Base-by-base conservation (phyloP, 164 flowering plant genomes). In the Piper betle region DNA sequence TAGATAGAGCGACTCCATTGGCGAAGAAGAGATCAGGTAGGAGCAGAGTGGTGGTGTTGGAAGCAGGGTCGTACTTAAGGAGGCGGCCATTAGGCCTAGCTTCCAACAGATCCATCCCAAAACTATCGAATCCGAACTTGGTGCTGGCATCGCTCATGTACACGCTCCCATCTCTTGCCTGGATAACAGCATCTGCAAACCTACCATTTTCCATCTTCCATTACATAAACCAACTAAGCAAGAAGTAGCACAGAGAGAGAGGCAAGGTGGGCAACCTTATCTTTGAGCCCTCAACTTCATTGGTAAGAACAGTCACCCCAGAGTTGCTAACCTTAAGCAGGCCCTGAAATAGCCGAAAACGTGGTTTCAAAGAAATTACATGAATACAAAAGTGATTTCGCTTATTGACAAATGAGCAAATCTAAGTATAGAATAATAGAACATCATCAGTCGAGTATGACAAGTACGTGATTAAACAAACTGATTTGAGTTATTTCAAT, bases 1-100 rank as follows among this genome's bases (percentile, higher is more conserved):
- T 54, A 0, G 91, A 89, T 43, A 89, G 78, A 0, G 88, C 85
- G n/a, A 89, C 90, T 1, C 94, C 94, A 70, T 86, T 89, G 19
- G 94, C 73, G 60, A 87, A 87, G 52, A 4, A 39, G 17, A 86
- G 74, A 66, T 69, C 42, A 48, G 74, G 72, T 0, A 89, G 76
- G 18, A 85, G 15, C 17, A 82, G 25, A 0, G 85, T 70, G 13
- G 88, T 80, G 39, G 70, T 60, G 2, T 72, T 68, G 6, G 74
- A 64, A 1, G 66, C 53, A 12, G 91, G 84, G 54, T 80, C 74
- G 61, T 78, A 84, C 61, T 80, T 82, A 53, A 87, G 78, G 57
- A 85, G 77, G 58, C 76, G 80, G 2, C 91, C 94, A 39, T 85
- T 74, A n/a, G 97, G 92, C 58, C 63, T 81, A 0, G 82, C 94